Conservation (phyloP, 345 rosid genomes). For the Triadica sebifera region DNA sequence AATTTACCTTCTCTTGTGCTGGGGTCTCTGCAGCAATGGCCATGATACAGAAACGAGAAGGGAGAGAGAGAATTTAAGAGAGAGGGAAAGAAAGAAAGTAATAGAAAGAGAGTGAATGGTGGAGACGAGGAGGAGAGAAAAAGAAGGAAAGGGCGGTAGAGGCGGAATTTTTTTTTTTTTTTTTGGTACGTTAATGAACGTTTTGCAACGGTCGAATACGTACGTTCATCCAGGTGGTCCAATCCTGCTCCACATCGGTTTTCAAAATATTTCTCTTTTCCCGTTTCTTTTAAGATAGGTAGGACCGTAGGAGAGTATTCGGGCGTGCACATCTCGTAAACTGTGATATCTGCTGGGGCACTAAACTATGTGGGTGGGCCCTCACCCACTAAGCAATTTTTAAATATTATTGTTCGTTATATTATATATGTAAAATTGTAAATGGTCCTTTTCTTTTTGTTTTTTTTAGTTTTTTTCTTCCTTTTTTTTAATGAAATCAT, state of each 20-base stretch:
- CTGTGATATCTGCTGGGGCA: too few relatives aligned
- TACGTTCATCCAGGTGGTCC: constrained; percentile 41
- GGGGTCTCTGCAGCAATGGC: constrained; percentile 67
- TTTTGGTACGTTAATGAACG: too few relatives aligned
- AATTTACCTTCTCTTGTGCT: constrained; percentile 53
- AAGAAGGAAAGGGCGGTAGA: constrained; percentile 16
- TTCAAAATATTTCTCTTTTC: constrained; percentile 20
- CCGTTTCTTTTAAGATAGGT: background rate
- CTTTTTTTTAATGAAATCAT: too few relatives aligned
- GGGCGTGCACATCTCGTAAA: too few relatives aligned
- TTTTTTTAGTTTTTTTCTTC: too few relatives aligned
- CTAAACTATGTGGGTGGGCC: too few relatives aligned
- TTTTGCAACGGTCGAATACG: constrained; percentile 63
- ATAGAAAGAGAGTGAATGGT: background rate
- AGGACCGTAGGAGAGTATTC: constrained; percentile 41
- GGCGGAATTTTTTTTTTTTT: too few relatives aligned
- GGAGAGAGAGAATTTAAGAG: background rate
- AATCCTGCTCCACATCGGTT: constrained; percentile 20
- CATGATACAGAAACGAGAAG: constrained; percentile 36
- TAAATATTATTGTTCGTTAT: too few relatives aligned
- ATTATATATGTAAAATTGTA: background rate
- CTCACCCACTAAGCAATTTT: too few relatives aligned
- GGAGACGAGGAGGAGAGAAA: constrained; percentile 10
- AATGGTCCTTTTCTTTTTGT: too few relatives aligned
- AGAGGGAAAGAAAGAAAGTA: background rate